Conservation (phyloP, 2,329 filamentous ascomycete genomes). For the Trichoderma sp. region DNA sequence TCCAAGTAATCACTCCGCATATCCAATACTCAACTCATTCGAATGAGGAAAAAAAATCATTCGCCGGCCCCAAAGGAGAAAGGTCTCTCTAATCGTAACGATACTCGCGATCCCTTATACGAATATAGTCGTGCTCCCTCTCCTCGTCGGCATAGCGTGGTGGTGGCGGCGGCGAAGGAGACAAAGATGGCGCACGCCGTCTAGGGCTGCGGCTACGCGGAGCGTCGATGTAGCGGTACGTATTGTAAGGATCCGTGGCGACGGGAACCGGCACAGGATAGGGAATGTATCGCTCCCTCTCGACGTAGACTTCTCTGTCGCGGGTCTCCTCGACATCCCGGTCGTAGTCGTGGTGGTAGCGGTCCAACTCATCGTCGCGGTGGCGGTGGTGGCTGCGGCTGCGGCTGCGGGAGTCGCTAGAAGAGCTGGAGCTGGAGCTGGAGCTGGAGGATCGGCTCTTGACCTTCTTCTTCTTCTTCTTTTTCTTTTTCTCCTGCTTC, state of each 20-base stretch:
- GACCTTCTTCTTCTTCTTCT: slow-evolving; percentile 28
- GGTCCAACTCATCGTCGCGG: slow-evolving; percentile 10
- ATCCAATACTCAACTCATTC: background rate
- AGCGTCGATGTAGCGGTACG: slow-evolving; percentile 56
- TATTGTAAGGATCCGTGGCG: slow-evolving; percentile 46
- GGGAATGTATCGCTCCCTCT: slow-evolving; percentile 52
- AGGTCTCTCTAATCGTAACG: slow-evolving; percentile 21
- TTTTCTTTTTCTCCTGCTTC: slow-evolving; percentile 7
- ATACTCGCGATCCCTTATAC: slow-evolving; percentile 32
- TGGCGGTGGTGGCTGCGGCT: slow-evolving; percentile 29
- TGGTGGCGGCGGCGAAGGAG: slow-evolving; percentile 35
- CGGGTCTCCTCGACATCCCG: slow-evolving; percentile 29
- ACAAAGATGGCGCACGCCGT: slow-evolving; percentile 31
- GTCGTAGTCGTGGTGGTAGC: background rate
- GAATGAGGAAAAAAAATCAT: slow-evolving; percentile 17
- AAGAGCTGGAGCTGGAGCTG: background rate
- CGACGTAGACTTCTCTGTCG: slow-evolving; percentile 51
- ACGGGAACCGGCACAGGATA: slow-evolving; percentile 47
- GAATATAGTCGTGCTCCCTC: slow-evolving; percentile 28
- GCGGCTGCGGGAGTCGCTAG: slow-evolving; percentile 35
- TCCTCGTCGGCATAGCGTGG: slow-evolving; percentile 36
- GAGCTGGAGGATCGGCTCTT: slow-evolving; percentile 27
- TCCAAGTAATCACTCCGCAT: background rate
- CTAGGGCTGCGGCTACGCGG: slow-evolving; percentile 36
- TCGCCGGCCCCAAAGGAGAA: slow-evolving; percentile 22